Evolutionary conservation across 441 rosid species (phyloP), one percentile per base, ranked within the genome.

Genomic region (Adansonia madagascariensis): DNA sequence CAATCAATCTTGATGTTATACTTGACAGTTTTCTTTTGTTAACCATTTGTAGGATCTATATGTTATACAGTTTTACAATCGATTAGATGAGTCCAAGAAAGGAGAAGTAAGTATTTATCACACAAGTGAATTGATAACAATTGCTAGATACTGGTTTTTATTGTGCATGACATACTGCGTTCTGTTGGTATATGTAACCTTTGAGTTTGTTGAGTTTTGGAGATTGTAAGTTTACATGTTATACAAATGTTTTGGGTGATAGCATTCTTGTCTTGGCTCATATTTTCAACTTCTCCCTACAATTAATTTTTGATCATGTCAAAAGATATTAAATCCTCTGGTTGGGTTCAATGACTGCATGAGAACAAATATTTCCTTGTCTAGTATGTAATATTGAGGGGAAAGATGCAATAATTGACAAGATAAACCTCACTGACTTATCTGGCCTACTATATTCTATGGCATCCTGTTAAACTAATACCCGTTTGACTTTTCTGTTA

Each of bases 61-160:
- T 74, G 93, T 89, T 65, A 75, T 94, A 75, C 88, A 87, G 80
- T 89, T 94, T 82, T 91, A 84, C 81, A 92, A 83, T 76, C 86
- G 92, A 71, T 80, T 92, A 88, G 98, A 92, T 72, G 97, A 92
- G 86, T 50, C 92, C 4, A 89, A 85, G 83, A 94, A 92, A 74
- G 98, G 97, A 82, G 93, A 94, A 89, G 97, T 94, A 88, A 90
- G 95, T 88, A 81, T 39, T 35, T 76, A 81, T 75, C 61, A 53
- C 41, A 10, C 53, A 41, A 44, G 80, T 70, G 14, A 41, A 39
- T 43, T 35, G 6, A 43, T 41, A 49, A 69, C 77, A 53, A 2
- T 62, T 67, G 7, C 53, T 44, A 12, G 69, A 67, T 31, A 1
- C 20, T 27, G 46, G 74, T 44, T 50, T 69, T 69, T 27, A 50